A percentile compares a stretch with the other conserved stretches of the same genome.
phyloP scores from a whole-genome alignment of 2,329 filamentous ascomycete species.

The Pseudogymnoascus sp. region DNA sequence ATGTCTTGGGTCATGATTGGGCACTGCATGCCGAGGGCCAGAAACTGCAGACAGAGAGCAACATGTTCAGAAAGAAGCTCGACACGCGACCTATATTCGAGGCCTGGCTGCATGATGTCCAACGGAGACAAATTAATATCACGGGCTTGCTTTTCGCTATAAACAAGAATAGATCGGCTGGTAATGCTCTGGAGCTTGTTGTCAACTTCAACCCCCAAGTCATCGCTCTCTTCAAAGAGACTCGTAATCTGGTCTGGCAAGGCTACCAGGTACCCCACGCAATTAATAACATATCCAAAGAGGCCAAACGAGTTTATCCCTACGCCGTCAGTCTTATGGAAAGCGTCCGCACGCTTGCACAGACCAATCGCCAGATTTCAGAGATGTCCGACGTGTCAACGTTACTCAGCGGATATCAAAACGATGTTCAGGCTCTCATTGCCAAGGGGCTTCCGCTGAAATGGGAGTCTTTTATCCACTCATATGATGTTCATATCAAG shows the following conservation, averaged over 20 bases:
- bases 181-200: constrained; percentile 75
- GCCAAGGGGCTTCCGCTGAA: constrained; percentile 80
- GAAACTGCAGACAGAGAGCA: constrained; percentile 84
- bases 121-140: constrained; percentile 81
- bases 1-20: constrained; percentile 93
- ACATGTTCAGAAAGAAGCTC: constrained; percentile 90
- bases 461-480: constrained; percentile 98
- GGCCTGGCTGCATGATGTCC: constrained; percentile 87
- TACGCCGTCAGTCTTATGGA: constrained; percentile 98
- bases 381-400: constrained; percentile 83
- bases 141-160: constrained; percentile 89
- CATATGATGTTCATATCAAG: constrained; percentile 82
- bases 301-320: constrained; percentile 96
- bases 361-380: constrained; percentile 75
- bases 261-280: constrained; percentile 90
- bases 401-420: constrained; percentile 82
- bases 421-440: constrained; percentile 77
- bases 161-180: constrained; percentile 76
- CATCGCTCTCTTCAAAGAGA: constrained; percentile 97
- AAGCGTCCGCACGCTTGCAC: constrained; percentile 85
- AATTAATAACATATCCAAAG: constrained; percentile 92
- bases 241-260: constrained; percentile 89
- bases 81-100: constrained; percentile 92
- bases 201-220: constrained; percentile 98
- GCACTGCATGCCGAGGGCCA: constrained; percentile 88